These are phyloP conservation scores for Nicotiana noctiflora DNA, from an alignment of 257 asterid species.

Conservation along the genomic window DNA sequence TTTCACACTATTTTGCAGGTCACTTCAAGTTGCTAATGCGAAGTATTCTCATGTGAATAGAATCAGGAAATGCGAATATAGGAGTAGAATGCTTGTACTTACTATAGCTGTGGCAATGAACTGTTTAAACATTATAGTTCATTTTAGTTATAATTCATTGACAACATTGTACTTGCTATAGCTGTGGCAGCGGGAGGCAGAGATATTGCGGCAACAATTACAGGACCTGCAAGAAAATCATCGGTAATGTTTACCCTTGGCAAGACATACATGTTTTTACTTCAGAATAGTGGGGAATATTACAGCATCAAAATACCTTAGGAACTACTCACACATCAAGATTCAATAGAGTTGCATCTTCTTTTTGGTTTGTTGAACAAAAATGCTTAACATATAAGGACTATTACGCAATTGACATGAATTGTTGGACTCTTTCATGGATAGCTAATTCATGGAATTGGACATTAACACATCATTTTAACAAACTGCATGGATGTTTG, in stretches of 20 bases:
- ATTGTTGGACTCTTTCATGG: not conserved
- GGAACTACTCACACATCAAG: not conserved
- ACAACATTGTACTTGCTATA: slow-evolving; percentile 17
- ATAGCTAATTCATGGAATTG: not conserved
- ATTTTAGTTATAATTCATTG: too few relatives aligned
- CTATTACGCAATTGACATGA: not conserved
- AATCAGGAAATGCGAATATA: too few relatives aligned
- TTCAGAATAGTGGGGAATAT: not conserved
- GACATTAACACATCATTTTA: not conserved
- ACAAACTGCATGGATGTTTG: not conserved
- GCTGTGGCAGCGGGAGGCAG: slow-evolving; percentile 91
- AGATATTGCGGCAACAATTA: slow-evolving; percentile 57
- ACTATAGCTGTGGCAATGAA: slow-evolving; percentile 59
- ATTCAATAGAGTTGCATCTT: not conserved
- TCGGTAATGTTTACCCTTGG: slow-evolving; percentile 34
- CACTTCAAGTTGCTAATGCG: not conserved
- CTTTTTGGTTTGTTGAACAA: not conserved
- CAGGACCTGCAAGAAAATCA: slow-evolving; percentile 62
- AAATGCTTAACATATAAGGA: not conserved
- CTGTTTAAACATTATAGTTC: too few relatives aligned
- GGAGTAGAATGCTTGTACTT: not conserved
- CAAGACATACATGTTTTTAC: not conserved
- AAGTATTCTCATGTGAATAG: too few relatives aligned
- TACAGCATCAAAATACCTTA: not conserved
- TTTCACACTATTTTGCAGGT: not conserved